A percentile compares a stretch with the other conserved stretches of the same genome.
Conservation (phyloP, 352 stramenopile species). For the Pythium oligandrum region DNA sequence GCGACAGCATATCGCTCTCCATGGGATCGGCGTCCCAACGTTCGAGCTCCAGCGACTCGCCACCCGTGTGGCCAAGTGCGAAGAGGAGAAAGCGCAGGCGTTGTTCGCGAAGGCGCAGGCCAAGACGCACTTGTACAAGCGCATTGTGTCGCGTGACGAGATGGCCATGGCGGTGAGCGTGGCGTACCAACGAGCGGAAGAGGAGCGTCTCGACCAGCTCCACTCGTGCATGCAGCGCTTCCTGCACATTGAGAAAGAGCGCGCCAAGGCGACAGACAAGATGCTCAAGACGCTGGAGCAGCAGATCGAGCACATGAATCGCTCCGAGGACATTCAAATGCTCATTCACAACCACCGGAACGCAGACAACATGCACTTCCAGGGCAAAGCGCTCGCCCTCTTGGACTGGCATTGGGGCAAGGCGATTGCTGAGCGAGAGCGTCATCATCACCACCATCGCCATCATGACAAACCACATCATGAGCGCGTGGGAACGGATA, state of each 20-base stretch:
- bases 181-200: conserved; percentile 80
- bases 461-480: neutral
- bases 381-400: conserved; percentile 80
- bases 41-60: conserved; percentile 81
- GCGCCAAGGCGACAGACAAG: conserved; percentile 52
- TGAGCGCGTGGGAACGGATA: neutral
- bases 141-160: conserved; percentile 78
- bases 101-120: conserved; percentile 48
- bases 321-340: conserved; percentile 78
- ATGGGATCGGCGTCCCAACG: conserved; percentile 73
- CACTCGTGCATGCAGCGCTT: conserved; percentile 66
- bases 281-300: conserved; percentile 53
- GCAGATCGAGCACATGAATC: conserved; percentile 56
- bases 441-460: neutral
- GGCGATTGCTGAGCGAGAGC: conserved; percentile 21
- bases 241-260: conserved; percentile 73
- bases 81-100: conserved; percentile 58
- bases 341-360: conserved; percentile 82
- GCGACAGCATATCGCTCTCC: conserved; percentile 60
- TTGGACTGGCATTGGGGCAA: conserved; percentile 83
- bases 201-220: conserved; percentile 77
- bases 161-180: conserved; percentile 89
- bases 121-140: conserved; percentile 79
- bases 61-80: conserved; percentile 43
- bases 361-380: conserved; percentile 85